Conservation (phyloP, 1,139 yeast species). For the Kodamaea plutei region DNA sequence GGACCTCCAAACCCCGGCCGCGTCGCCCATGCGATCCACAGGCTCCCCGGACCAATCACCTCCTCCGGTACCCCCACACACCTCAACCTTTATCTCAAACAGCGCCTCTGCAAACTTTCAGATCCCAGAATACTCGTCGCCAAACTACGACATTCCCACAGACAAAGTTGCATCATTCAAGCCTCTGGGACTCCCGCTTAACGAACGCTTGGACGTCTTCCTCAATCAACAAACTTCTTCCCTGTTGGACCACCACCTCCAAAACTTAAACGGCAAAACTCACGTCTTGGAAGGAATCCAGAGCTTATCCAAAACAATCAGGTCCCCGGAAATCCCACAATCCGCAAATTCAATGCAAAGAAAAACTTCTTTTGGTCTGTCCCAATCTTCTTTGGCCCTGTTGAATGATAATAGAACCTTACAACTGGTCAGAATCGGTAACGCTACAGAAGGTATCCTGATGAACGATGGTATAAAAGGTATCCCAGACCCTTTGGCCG, state of each 20-base stretch:
- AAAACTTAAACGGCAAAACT: conserved; percentile 24
- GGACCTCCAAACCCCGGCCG: conserved; percentile 5
- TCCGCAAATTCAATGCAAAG: not conserved
- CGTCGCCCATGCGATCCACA: conserved; percentile 12
- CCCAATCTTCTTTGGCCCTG: conserved; percentile 43
- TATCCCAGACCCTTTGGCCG: conserved; percentile 38
- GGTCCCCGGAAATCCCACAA: conserved; percentile 16
- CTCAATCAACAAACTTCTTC: conserved; percentile 17
- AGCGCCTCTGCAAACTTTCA: conserved; percentile 21
- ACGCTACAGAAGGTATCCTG: conserved; percentile 28
- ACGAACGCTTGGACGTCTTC: conserved; percentile 38
- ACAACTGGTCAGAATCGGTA: conserved; percentile 22
- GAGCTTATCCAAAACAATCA: conserved; percentile 31
- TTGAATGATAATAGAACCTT: conserved; percentile 34
- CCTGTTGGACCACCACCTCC: conserved; percentile 32
- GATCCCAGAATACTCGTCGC: conserved; percentile 22
- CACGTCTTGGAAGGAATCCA: conserved; percentile 25
- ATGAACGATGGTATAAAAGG: conserved; percentile 46
- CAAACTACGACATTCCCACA: too few species aligned
- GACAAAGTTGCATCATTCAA: too few species aligned
- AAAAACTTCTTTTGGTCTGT: conserved; percentile 28
- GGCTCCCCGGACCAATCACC: conserved; percentile 28
- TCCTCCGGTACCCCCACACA: conserved; percentile 30
- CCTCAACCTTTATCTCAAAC: conserved; percentile 14
- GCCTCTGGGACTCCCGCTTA: conserved; percentile 26